Evolutionary conservation across 352 stramenopile genomes (phyloP), one percentile per base, ranked within the genome.

Genomic region (Pythium periplocum): DNA sequence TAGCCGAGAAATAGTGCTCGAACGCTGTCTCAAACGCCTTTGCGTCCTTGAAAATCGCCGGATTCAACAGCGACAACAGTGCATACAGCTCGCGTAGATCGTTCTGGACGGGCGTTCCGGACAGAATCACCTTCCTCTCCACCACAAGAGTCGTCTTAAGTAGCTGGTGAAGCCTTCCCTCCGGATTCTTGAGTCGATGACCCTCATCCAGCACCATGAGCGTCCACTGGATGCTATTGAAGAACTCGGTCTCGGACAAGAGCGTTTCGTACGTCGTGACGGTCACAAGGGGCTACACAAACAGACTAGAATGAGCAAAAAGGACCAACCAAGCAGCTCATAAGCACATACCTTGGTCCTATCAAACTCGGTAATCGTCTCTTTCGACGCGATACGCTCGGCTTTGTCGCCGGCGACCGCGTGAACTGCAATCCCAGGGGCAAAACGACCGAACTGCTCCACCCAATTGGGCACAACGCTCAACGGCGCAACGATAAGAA

Each of bases 31-130:
- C 64, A 51, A 91, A 89, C 33, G 78, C 47, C 40, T 60, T 55
- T 31, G 79, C 68, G 49, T 85, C 64, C 8, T 67, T 71, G 71
- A 98, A 95, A 6, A 87, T 65, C 69, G 86, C 48, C 9, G 90
- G 92, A 57, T 98, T 95, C 37, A 92, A 60, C 38, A 92, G 62
- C 17, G 80, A 77, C 33, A 93, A 55, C 46, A 95, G 64, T 5
- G 82, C 79, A 55, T 86, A 91, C 4, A 97, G 68, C 52, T 97
- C 88, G 10, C 86, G 53, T 10, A 96, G 54, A 33, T 81, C 75
- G 49, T 96, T 97, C 48, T 97, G 86, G 49, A 97, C 83, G 3
- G 88, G 87, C 10, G 87, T 97, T 6, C 88, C 88, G n/a, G 66
- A 95, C 11, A 86, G 57, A 63, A 92, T 75, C 61, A 66, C 67